Evolutionary conservation across 768 basidiomycete genomes (phyloP), one percentile per base, ranked within the genome.

Genomic region (Kwoniella europaea): DNA sequence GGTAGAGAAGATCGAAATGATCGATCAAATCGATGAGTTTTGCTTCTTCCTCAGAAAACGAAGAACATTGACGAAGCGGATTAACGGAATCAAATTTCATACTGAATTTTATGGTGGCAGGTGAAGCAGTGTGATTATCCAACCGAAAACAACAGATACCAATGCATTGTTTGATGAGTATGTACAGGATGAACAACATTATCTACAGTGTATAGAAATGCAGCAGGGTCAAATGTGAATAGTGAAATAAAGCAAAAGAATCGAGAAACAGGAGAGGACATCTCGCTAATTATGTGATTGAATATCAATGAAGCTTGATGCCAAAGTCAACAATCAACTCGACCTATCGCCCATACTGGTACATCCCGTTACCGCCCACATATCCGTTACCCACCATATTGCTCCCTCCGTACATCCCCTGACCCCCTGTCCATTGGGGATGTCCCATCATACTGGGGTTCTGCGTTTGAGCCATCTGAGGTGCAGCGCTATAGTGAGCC

Each of bases 21-120:
- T 60, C 41, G 58, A 35, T 60, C 58, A 29, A 55, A 24, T 60
- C 10, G 35, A 60, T 60, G 61, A 18, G 1, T 12, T 15, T 9
- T n/a, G 16, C 12, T 12, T 62, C 5, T 12, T 62, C 5, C 54
- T 55, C 54, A 9, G n/a, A 55, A 35, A 12, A 55, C n/a, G 24
- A 43, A 44, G 13, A 62, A 62, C 61, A 44, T 44, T 62, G 41
- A 62, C 61, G 41, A 41, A 44, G 44, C 61, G 44, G 22, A 35
- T 41, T 41, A 50, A 62, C 61, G 61, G 61, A 46, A 62, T 46
- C 61, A 62, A 62, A 62, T 62, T 20, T 62, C 15, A 29, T 20
- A 18, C 15, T 50, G 16, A 46, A 12, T 46, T 46, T 4, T 10
- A 50, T 18, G 46, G 46, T 50, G 46, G 46, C 46, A 50, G 10